Evolutionary conservation across 202 grass and related monocot genomes (phyloP).

Genomic region (Musa balbisiana): DNA sequence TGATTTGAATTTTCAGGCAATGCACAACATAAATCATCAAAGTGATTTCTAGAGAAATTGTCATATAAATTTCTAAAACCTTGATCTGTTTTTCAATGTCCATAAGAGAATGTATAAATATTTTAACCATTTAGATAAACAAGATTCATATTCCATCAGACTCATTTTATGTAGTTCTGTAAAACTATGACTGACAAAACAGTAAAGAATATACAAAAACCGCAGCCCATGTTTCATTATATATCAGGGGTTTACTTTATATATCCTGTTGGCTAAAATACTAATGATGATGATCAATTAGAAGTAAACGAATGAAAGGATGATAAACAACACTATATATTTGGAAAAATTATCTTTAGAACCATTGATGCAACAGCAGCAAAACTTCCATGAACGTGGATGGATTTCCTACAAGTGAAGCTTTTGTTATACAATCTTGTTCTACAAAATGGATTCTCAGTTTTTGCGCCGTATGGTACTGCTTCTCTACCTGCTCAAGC

Average conservation of each 20-base stretch:
- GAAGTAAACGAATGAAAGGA: neutral
- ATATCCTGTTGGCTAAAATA: neutral
- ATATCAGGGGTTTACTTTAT: neutral
- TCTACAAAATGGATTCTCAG: conserved; percentile 1
- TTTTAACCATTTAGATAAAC: too few species aligned
- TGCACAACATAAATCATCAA: neutral
- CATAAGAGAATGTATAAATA: too few species aligned
- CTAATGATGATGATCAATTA: neutral
- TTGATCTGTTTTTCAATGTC: too few species aligned
- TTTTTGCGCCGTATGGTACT: neutral
- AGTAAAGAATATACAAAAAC: neutral
- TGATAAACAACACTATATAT: neutral
- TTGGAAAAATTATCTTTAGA: neutral
- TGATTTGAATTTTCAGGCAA: neutral
- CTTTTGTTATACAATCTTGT: neutral
- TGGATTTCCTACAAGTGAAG: neutral
- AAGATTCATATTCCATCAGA: neutral
- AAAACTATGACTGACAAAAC: neutral
- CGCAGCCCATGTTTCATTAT: neutral
- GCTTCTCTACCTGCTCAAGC: conserved; percentile 15
- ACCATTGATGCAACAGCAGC: conserved; percentile 21
- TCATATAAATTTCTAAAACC: neutral
- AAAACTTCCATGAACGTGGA: conserved; percentile 3
- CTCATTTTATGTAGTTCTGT: neutral
- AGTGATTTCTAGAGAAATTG: neutral